Conservation (phyloP, 176 grass and related monocot genomes). For the Lolium rigidum region DNA sequence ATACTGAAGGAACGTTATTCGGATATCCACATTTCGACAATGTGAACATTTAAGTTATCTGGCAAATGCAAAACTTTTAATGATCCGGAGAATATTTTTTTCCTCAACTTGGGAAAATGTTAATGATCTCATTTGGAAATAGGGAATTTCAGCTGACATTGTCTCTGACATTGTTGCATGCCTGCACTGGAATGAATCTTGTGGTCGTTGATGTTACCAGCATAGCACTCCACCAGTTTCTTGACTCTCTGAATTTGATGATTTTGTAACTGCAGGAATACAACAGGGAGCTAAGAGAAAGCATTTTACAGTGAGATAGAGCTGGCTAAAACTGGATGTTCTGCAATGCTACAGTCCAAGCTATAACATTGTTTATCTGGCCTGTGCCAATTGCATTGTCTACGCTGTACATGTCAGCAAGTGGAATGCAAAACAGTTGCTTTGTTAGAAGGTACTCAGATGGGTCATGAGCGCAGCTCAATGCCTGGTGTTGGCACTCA, state of each 20-base stretch:
- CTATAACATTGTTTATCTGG: constrained; percentile 16
- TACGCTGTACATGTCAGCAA: constrained; percentile 26
- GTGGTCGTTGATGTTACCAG: constrained; percentile 12
- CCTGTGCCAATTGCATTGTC: constrained; percentile 26
- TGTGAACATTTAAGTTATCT: constrained; percentile 17
- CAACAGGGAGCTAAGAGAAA: constrained; percentile 22
- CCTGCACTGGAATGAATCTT: constrained; percentile 6
- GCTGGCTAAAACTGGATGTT: constrained; percentile 4
- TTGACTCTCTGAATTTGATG: constrained; percentile 2
- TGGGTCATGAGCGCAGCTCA: constrained; percentile 18
- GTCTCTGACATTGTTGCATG: constrained; percentile 33
- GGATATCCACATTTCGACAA: neutral
- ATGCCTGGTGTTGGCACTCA: constrained; percentile 31
- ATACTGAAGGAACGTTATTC: constrained; percentile 22
- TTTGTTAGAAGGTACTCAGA: constrained; percentile 24
- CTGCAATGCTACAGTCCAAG: constrained; percentile 11
- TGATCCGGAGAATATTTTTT: constrained; percentile 11
- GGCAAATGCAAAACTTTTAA: constrained; percentile 16
- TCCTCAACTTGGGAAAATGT: constrained; percentile 14
- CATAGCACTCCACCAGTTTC: constrained; percentile 23
- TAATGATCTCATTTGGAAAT: constrained; percentile 14
- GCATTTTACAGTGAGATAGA: constrained; percentile 6
- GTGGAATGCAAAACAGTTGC: constrained; percentile 44
- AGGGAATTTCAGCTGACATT: constrained; percentile 27
- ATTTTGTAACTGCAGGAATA: neutral